These are phyloP conservation scores for Saccharomycopsis sp. DNA, from an alignment of 805 yeast genomes.

Conservation along the genomic window DNA sequence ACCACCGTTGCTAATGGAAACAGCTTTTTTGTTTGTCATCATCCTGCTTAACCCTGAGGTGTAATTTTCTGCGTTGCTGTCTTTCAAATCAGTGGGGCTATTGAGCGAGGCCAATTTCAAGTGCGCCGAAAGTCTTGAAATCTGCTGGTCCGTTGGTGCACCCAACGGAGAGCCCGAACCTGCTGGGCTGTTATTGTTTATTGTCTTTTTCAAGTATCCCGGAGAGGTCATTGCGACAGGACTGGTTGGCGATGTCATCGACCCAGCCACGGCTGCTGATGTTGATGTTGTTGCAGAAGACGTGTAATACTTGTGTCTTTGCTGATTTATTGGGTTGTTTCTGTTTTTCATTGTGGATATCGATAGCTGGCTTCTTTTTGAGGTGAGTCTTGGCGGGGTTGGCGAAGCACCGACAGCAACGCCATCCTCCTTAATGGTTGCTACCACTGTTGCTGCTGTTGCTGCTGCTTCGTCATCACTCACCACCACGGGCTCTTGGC, in stretches of 20 bases:
- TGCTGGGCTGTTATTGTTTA: too few species aligned
- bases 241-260: conserved; percentile 1
- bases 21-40: conserved; percentile 1
- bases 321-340: conserved; percentile 8
- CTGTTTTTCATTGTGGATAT: conserved; percentile 2
- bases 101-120: conserved; percentile 7
- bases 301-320: conserved; percentile 15
- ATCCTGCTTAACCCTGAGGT: too few species aligned
- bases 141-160: not conserved
- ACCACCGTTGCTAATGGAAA: not conserved
- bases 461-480: conserved; percentile 2
- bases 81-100: too few species aligned
- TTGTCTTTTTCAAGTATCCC: too few species aligned
- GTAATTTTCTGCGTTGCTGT: too few species aligned
- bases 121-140: conserved; percentile 17
- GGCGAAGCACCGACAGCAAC: not conserved
- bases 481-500: too few species aligned
- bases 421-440: not conserved
- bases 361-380: conserved; percentile 1
- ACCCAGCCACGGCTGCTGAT: not conserved
- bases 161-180: too few species aligned
- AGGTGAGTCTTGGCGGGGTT: not conserved
- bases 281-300: too few species aligned
- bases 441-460: conserved; percentile 1
- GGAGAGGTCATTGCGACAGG: too few species aligned